Evolutionary conservation across 371 early-diverging fungal species (phyloP), one percentile per base, ranked within the genome.

Genomic region (Mortierella sp.): DNA sequence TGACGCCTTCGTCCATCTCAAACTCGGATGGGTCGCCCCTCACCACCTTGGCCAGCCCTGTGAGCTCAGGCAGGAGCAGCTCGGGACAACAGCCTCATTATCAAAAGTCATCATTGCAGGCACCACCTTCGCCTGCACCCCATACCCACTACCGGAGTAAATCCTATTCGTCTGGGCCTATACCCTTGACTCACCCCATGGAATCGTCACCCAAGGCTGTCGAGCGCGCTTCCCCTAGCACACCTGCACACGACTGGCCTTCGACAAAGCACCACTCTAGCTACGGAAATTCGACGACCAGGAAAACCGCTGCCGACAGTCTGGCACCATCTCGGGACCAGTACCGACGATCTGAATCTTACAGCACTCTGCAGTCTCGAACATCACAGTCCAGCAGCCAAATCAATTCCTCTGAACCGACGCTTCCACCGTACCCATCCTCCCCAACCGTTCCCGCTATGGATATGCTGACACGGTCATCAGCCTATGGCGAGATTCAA

Each of bases 91-190:
- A 80, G 24, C n/a, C 71, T 22, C 81, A 76, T 9, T 68, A 72
- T 47, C 80, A 70, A 64, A 66, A 73, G 26, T 58, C 75, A 16
- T 40, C 72, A 40, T 31, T 72, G n/a, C 74, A 77, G 64, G 73
- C 74, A 8, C 82, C 82, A 41, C 58, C 77, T 26, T 82, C 82
- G 26, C 72, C 82, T 10, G 70, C 74, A 5, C 67, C 72, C n/a
- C 45, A 74, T 24, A 41, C 48, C 45, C 80, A 75, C 40, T 64
- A 73, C 50, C 65, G 81, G 41, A 80, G 67, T 55, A 80, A 76
- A 70, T 80, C 81, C 14, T 82, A 77, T 45, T 77, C 82, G 4
- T 82, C 82, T 31, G 82, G 77, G 41, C 82, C 82, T 43, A 74
- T 82, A 74, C 67, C 78, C 61, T 43, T 77, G 26, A 73, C 53